A percentile compares a stretch with the other conserved stretches of the same genome.
phyloP scores from a whole-genome alignment of 306 rosid genomes.

The Cicer bijugum region DNA sequence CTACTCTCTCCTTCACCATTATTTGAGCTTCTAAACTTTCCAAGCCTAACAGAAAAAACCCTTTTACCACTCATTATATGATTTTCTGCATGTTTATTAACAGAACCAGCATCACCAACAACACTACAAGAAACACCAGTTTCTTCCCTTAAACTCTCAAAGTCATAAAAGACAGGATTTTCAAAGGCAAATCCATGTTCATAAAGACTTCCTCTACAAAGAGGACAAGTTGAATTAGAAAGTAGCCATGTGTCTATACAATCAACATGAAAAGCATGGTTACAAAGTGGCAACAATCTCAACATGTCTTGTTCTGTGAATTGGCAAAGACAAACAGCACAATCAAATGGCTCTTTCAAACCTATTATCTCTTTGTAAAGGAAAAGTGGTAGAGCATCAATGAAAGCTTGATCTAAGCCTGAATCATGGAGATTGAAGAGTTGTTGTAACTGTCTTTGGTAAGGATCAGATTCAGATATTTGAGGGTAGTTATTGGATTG shows the following conservation, averaged over 20 bases:
- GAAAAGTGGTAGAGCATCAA: constrained; percentile 88
- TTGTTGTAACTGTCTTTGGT: constrained; percentile 86
- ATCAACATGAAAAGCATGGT: constrained; percentile 85
- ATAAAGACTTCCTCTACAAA: constrained; percentile 81
- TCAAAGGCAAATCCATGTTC: constrained; percentile 64
- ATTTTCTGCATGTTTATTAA: constrained; percentile 58
- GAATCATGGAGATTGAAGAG: constrained; percentile 94
- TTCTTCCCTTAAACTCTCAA: constrained; percentile 63
- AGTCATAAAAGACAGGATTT: constrained; percentile 56
- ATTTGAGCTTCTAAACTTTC: constrained; percentile 73
- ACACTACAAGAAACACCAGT: constrained; percentile 53
- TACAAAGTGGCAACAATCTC: constrained; percentile 82
- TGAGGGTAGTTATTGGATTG: constrained; percentile 73
- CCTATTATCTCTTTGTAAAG: constrained; percentile 76
- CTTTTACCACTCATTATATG: constrained; percentile 66
- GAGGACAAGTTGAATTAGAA: constrained; percentile 92
- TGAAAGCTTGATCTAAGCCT: constrained; percentile 86
- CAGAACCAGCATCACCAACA: constrained; percentile 50
- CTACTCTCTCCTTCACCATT: constrained; percentile 71
- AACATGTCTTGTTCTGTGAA: constrained; percentile 76
- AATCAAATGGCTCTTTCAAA: constrained; percentile 81
- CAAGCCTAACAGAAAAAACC: constrained; percentile 83
- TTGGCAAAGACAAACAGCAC: constrained; percentile 93
- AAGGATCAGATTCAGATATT: constrained; percentile 65
- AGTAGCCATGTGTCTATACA: constrained; percentile 93